Base-by-base conservation (phyloP, 139 green algal genomes). In the Closterium sp. region DNA sequence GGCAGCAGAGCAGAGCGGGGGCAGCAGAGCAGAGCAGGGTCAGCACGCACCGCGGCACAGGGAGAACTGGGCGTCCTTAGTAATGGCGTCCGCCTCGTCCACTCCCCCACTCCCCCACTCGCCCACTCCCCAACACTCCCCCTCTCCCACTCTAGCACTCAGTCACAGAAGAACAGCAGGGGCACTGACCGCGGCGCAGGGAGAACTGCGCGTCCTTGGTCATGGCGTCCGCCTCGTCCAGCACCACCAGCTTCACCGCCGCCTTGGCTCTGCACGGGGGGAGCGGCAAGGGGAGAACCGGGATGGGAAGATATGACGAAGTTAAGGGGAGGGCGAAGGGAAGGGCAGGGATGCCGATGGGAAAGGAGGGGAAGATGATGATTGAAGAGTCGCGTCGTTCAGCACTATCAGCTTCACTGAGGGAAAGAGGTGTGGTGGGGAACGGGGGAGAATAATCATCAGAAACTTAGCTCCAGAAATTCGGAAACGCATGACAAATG, bases 191-290 rank as follows among this genome's bases (percentile, higher is more conserved):
- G 96, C 98, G 93, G 27, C 98, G 93, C 30, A 99, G 95, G 0
- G 98, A 98, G 89, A 98, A 97, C 94, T 99, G 98, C 1, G 98
- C 98, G 91, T 99, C 98, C 90, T 97, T 98, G 13, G 98, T 99
- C 98, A 99, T 99, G 21, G 97, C 97, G 93, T 99, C 98, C 88
- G 97, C 99, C 93, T 99, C 98, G 90, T 99, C 98, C 94, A 99
- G 89, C 87, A 99, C 99, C 89, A 99, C 96, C 29, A 99, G 97
- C 96, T 96, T 97, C 89, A 95, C 89, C 31, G 28, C 92, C 31
- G 62, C 70, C 91, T 94, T 94, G 34, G 70, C 91, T 7, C 91
- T 94, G 32, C 88, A 92, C 30, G 31, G 86, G 90, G 90, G 28
- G 90, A 87, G 45, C 6, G 34, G 28, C 22, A 50, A 9, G 6